Base-by-base conservation (phyloP, 306 rosid species). In the Sechiopsis laciniata region DNA sequence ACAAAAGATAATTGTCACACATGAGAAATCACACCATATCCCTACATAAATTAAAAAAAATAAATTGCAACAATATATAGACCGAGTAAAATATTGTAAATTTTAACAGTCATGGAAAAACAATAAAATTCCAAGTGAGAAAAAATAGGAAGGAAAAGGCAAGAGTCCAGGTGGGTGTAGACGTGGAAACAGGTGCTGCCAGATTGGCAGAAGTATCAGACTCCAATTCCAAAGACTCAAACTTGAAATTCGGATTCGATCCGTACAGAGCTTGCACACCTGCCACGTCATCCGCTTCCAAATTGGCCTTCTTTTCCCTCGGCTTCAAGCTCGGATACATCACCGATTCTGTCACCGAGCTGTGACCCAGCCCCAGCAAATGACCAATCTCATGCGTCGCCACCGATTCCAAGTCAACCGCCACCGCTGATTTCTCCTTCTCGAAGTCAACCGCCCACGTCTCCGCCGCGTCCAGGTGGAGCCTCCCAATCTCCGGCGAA, bases 321-420 rank as follows among this genome's bases (percentile, higher is more conserved):
- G 96, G 89, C 83, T 80, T 85, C 79, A 92, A 77, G 65, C 88
- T 90, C 1, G 97, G 96, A 66, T 87, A 92, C 96, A 92, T 92
- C 1, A 92, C 89, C 0, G 95, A 87, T 62, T 87, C 91, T 22
- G 77, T 84, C 11, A 85, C 88, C 7, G 74, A 26, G 56, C 95
- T 89, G 64, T 92, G 97, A 3, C 87, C 93, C 71, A 92, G 66
- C 32, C 97, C 96, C 20, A 92, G 77, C 85, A 92, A 37, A 75
- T 92, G 97, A 4, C 97, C 97, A 8, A 90, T 92, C 85, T 92
- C 97, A 29, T 92, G 96, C 1, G 87, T 80, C 6, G 88, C 96
- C 51, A 92, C 95, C 4, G 97, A 92, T 55, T 92, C 97, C 81
- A 92, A 79, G 74, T 92, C 95, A 17, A 92, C 75, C 0, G 97